phyloP scores from a whole-genome alignment of 2,329 filamentous ascomycete species.

The Aspergillus transmontanensis region DNA sequence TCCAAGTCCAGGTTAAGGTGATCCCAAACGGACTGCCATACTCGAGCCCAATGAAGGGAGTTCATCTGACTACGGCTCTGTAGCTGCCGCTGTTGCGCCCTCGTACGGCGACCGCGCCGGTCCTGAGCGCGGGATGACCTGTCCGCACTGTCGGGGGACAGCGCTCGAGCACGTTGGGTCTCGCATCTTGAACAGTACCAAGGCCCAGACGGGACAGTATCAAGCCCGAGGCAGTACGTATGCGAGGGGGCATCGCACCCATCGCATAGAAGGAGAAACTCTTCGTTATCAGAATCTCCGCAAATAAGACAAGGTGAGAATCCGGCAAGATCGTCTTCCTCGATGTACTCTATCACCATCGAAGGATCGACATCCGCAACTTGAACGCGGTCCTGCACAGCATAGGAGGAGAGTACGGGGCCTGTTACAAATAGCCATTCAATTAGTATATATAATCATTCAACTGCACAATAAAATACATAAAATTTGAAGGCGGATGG shows the following conservation, averaged over 20 bases:
- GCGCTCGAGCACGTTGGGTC: slow-evolving; percentile 46
- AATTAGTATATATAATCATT: slow-evolving; percentile 10
- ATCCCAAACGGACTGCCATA: slow-evolving; percentile 91
- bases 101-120: slow-evolving; percentile 53
- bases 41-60: slow-evolving; percentile 68
- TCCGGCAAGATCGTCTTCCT: slow-evolving; percentile 61
- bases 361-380: slow-evolving; percentile 78
- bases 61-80: slow-evolving; percentile 45
- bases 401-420: slow-evolving; percentile 60
- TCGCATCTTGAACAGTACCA: slow-evolving; percentile 92
- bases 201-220: slow-evolving; percentile 71
- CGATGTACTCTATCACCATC: slow-evolving; percentile 69
- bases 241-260: slow-evolving; percentile 88
- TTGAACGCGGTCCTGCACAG: slow-evolving; percentile 61
- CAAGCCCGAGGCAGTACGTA: slow-evolving; percentile 85
- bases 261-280: slow-evolving; percentile 86
- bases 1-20: slow-evolving; percentile 76
- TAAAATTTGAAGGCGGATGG: not conserved
- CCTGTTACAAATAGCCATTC: slow-evolving; percentile 43
- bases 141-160: slow-evolving; percentile 40
- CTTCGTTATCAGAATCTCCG: slow-evolving; percentile 76
- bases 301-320: slow-evolving; percentile 81
- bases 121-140: slow-evolving; percentile 33
- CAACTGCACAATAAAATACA: no score
- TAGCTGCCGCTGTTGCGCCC: slow-evolving; percentile 46